Evolutionary conservation across 305 asterid species (phyloP), one percentile per base, ranked within the genome.

Genomic region (Fraxinus baroniana): DNA sequence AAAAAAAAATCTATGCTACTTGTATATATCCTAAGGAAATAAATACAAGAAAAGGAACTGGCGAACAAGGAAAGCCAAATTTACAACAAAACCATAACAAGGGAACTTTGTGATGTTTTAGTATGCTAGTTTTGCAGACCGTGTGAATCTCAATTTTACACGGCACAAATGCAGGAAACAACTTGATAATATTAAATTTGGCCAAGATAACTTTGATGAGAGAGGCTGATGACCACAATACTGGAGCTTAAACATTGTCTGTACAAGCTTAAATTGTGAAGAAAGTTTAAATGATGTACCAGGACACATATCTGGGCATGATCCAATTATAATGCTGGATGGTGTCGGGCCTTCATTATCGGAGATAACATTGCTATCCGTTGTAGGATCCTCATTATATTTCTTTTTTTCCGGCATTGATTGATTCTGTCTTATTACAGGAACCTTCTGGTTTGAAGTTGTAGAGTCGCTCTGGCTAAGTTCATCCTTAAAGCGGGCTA

Each of bases 271-370:
- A 32, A 71, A 71, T 12, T 32, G 80, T 35, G 77, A 84, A 72
- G 73, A 82, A 12, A 81, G 78, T 41, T 86, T 49, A 46, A 83
- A 84, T 49, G 46, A 79, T 84, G 78, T 86, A 97, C 99, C 99
- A 84, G 99, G 99, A 84, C 99, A 97, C 99, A 97, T 97, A 87
- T 94, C 97, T 83, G 95, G 92, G 88, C 99, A 97, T 72, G 88
- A 49, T 84, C 99, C 99, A 84, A 91, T 87, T 78, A 97, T 97
- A 86, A 87, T 80, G 83, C 90, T 87, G 57, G 97, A 87, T 75
- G 93, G 88, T 64, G 84, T 87, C 39, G 64, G n/a, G 74, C 84
- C 93, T 81, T 94, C 97, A 83, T 88, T 78, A 68, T 93, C 95
- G 60, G 87, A 74, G 33, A 74, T 46, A 80, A 80, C 81, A 85